A percentile compares a stretch with the other conserved stretches of the same genome.
These are phyloP conservation scores for Protomyces arabidopsidicola DNA, from an alignment of 1,139 yeast genomes.

Conservation along the genomic window DNA sequence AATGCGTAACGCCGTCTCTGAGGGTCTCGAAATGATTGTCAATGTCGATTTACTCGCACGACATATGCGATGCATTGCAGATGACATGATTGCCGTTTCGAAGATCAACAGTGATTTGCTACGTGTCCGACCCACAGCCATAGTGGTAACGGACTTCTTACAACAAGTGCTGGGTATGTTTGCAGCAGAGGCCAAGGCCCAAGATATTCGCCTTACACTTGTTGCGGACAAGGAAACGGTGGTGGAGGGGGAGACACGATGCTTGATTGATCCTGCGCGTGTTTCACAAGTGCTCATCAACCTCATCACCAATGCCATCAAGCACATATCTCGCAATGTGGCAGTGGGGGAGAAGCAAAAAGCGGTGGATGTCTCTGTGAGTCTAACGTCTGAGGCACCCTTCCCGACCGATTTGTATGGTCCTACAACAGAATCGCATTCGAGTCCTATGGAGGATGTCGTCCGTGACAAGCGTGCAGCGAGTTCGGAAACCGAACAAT, in stretches of 20 bases:
- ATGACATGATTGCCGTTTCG: conserved; percentile 32
- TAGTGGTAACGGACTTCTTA: conserved; percentile 3
- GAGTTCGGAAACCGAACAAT: background rate
- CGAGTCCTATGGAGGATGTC: background rate
- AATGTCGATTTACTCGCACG: conserved; percentile 33
- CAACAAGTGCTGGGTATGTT: conserved; percentile 32
- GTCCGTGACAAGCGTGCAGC: background rate
- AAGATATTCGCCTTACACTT: conserved; percentile 17
- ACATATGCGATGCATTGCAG: conserved; percentile 32
- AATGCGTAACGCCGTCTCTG: background rate
- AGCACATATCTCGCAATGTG: conserved; percentile 5
- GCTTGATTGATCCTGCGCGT: conserved; percentile 21
- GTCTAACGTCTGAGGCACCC: background rate
- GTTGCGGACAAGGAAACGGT: conserved; percentile 25
- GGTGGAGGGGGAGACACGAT: background rate
- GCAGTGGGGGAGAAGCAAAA: background rate
- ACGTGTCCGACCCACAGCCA: conserved; percentile 29
- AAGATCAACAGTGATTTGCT: conserved; percentile 33
- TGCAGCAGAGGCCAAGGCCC: conserved; percentile 30
- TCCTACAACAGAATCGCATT: background rate
- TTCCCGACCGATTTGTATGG: background rate
- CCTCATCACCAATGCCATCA: conserved; percentile 24
- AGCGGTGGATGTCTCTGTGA: background rate
- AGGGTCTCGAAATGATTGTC: background rate
- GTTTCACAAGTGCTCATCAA: conserved; percentile 19